Evolutionary conservation across 371 early-diverging fungal genomes (phyloP), one percentile per base, ranked within the genome.

Genomic region (Mucor racemosus): DNA sequence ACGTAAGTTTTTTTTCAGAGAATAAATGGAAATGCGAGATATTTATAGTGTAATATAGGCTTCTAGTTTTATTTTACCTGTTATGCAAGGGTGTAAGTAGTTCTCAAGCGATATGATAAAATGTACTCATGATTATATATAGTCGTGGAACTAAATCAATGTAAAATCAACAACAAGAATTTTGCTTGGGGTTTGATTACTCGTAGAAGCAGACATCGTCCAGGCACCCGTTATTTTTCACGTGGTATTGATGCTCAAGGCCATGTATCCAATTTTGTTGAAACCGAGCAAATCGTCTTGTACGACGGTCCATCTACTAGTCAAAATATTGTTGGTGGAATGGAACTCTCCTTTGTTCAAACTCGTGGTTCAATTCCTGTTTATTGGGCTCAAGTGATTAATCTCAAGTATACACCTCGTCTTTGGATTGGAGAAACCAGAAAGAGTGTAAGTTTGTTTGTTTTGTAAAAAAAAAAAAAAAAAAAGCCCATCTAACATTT

Each of bases 281-380:
- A 99, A 78, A 99, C 99, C 0, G 99, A 99, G 75, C 98, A 99
- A 78, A 75, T 98, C 56, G 83, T 97, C 1, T 69, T 87, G 46
- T 81, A 84, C 69, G 85, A 86, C 14, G 76, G 79, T 6, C 56
- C 69, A 6, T 66, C 72, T 4, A 61, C 66, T n/a, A 33, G 40
- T 4, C 64, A 69, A 33, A 11, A 34, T 17, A 41, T 54, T 7
- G 70, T 66, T 9, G 84, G 81, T 62, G 75, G 76, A 31, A 69
- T 72, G 8, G 78, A 85, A 66, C 67, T 88, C 7, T 76, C 95
- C 4, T 95, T 88, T 85, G 90, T 98, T 11, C 99, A 99, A 73
- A 91, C 96, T 4, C 90, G 99, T 57, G 99, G 99, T 5, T 98
- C 98, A 0, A 97, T 99, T 68, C 99, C 99, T 19, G 76, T 99